phyloP scores from a whole-genome alignment of 2,329 filamentous ascomycete genomes.

The Canariomyces notabilis region DNA sequence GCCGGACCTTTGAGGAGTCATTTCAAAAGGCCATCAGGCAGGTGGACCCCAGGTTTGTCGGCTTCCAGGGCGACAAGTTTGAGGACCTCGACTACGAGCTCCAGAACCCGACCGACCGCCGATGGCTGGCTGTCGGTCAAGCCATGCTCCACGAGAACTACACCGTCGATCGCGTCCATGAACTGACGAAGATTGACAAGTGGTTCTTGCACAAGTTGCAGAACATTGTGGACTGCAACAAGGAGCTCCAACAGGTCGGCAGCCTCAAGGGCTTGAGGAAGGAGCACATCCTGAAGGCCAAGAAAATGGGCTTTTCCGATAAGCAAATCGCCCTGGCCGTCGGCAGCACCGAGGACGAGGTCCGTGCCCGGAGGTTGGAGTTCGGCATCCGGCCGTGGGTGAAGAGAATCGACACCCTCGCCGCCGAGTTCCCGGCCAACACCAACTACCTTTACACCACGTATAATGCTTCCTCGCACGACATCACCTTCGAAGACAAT shows the following conservation, averaged over 20 bases:
- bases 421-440: conserved; percentile 90
- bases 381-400: conserved; percentile 94
- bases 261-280: conserved; percentile 80
- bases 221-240: conserved; percentile 89
- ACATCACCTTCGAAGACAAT: conserved; percentile 89
- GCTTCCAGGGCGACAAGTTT: conserved; percentile 94
- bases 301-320: conserved; percentile 97
- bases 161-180: conserved; percentile 84
- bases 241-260: conserved; percentile 78
- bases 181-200: conserved; percentile 97
- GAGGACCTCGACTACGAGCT: conserved; percentile 87
- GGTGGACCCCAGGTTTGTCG: conserved; percentile 86
- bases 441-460: conserved; percentile 98
- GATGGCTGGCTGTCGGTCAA: conserved; percentile 96
- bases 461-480: conserved; percentile 92
- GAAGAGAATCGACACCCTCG: conserved; percentile 97
- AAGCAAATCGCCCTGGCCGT: conserved; percentile 87
- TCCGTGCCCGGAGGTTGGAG: conserved; percentile 75
- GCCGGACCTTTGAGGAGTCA: conserved; percentile 95
- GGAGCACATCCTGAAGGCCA: conserved; percentile 82
- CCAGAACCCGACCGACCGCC: conserved; percentile 87
- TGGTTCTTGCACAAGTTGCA: conserved; percentile 99
- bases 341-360: conserved; percentile 80
- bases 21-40: conserved; percentile 98
- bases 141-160: conserved; percentile 98